Evolutionary conservation across 2,329 filamentous ascomycete genomes (phyloP), one percentile per base, ranked within the genome.

Genomic region (Pestalotiopsis sp.): DNA sequence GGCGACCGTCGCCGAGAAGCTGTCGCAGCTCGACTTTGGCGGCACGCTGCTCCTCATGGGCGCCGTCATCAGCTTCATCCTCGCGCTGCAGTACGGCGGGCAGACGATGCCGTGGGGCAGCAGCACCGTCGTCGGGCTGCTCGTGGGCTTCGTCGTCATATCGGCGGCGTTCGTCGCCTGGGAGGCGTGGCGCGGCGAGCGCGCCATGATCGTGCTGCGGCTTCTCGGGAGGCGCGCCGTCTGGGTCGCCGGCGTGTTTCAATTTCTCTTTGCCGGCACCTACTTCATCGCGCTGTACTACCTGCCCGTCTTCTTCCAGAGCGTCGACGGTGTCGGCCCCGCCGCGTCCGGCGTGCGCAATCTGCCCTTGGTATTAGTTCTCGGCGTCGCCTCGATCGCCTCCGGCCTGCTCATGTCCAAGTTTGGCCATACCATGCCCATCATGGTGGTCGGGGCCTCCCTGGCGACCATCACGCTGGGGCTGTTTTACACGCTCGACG

Each of bases 171-270:
- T 88, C 72, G 67, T 82, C 23, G 69, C 73, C 3, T 73, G 81
- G 1, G 79, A 85, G 70, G 65, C 76, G 38, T 74, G 76, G 38
- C 74, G 76, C 66, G 77, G 77, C 1, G 69, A 79, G 9, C 79
- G 76, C 2, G 83, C 82, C 1, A 84, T 80, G 1, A 75, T 84
- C 1, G 79, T 82, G 2, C 80, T 79, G 13, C 77, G 79, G 2
- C 80, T 85, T 52, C 76, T 85, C 67, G 75, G 71, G 65, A 78
- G 83, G 67, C 80, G 81, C 39, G 81, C 78, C 67, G 79, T 85
- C 52, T 67, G 76, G 17, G 74, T 79, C 25, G 79, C 78, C 7
- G 76, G 79, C 59, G 79, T 72, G 57, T 71, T 76, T 0, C 76
- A 77, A 23, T 59, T 59, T 9, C 25, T 59, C 57, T 59, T 59